phyloP scores from a whole-genome alignment of 2,329 filamentous ascomycete species.

The Xylariales sp. region DNA sequence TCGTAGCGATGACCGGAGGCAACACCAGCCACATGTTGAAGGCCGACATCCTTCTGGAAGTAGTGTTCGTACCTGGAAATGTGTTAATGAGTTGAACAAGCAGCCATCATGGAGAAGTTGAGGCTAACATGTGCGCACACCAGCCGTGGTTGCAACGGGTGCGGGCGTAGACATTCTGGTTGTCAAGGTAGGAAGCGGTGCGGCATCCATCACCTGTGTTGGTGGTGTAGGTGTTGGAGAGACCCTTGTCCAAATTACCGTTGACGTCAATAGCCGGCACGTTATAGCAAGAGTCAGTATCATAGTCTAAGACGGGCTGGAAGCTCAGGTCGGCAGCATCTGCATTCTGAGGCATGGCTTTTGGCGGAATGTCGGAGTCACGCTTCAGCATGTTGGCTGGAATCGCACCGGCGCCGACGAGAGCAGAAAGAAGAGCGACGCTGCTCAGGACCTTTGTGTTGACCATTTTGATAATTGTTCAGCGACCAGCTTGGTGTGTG shows the following conservation, averaged over 20 bases:
- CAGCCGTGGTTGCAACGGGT: slow-evolving; percentile 29
- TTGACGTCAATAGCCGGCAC: slow-evolving; percentile 38
- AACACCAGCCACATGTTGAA: neutral
- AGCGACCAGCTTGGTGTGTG: too few relatives aligned
- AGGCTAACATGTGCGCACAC: slow-evolving; percentile 30
- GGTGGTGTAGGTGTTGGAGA: slow-evolving; percentile 11
- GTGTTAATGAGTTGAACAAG: too few relatives aligned
- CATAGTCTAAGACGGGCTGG: slow-evolving; percentile 35
- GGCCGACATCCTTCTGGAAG: slow-evolving; percentile 17
- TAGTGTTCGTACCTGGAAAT: slow-evolving; percentile 23
- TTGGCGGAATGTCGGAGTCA: slow-evolving; percentile 1
- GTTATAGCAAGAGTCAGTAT: slow-evolving; percentile 38
- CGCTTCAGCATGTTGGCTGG: neutral
- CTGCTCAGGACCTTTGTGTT: neutral
- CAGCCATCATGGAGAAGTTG: too few relatives aligned
- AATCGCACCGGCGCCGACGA: neutral
- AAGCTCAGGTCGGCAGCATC: slow-evolving; percentile 27
- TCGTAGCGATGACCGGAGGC: slow-evolving; percentile 19
- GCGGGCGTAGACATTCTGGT: slow-evolving; percentile 28
- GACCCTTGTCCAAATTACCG: slow-evolving; percentile 27
- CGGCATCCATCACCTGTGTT: slow-evolving; percentile 20
- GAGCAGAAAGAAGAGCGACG: neutral
- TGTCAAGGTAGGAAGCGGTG: slow-evolving; percentile 24
- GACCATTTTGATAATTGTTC: neutral
- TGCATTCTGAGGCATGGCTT: neutral